These are phyloP conservation scores for Colletotrichum sp. DNA, from an alignment of 2,329 filamentous ascomycete genomes.

Conservation along the genomic window DNA sequence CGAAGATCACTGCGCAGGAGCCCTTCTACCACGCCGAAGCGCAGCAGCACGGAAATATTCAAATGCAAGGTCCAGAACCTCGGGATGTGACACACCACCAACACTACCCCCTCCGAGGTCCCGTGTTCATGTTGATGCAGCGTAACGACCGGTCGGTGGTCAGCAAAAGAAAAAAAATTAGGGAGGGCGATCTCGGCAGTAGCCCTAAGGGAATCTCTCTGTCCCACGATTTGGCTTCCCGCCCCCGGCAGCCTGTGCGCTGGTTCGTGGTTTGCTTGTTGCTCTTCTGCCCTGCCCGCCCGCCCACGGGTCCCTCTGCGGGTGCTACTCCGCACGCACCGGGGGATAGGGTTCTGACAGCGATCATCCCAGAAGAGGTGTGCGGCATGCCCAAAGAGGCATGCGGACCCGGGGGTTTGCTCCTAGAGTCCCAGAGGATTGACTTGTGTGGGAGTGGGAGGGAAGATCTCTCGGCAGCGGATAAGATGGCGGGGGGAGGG, in stretches of 20 bases:
- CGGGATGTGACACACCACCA: conserved; percentile 5
- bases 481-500: neutral
- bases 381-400: conserved; percentile 6
- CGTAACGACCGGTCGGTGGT: neutral
- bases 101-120: neutral
- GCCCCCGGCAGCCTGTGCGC: neutral
- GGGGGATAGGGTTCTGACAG: conserved; percentile 17
- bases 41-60: neutral
- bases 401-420: conserved; percentile 9
- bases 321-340: neutral
- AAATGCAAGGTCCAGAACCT: neutral
- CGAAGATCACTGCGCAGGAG: neutral
- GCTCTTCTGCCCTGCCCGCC: neutral
- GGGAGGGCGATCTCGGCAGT: neutral
- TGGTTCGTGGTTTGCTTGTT: neutral
- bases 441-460: neutral
- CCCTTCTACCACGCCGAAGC: neutral
- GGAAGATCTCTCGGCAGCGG: neutral
- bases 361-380: conserved; percentile 9
- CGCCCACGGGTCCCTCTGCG: neutral
- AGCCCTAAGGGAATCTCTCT: neutral
- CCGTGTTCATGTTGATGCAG: neutral
- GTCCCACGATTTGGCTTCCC: neutral
- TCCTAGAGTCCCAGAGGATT: neutral
- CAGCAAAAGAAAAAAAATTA: neutral